Conservation (phyloP, 2,329 filamentous ascomycete species). For the Bipolaris sorokiniana region DNA sequence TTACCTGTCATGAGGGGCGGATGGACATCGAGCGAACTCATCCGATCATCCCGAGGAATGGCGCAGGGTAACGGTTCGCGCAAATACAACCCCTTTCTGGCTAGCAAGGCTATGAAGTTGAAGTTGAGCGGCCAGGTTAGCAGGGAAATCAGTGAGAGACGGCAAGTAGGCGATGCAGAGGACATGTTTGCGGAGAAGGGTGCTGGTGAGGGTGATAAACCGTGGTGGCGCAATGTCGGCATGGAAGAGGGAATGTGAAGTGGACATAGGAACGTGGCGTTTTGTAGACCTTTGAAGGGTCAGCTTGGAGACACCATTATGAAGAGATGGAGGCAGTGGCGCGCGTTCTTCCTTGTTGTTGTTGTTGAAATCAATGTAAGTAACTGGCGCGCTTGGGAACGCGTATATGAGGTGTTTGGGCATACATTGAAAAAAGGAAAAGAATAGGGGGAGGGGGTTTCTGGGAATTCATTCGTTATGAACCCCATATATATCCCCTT, state of each 20-base stretch:
- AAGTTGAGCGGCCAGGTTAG: constrained; percentile 64
- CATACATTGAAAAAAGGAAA: not conserved
- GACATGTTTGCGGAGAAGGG: constrained; percentile 64
- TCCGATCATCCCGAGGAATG: constrained; percentile 63
- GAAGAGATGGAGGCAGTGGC: not conserved
- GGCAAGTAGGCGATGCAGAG: constrained; percentile 89
- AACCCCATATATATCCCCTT: not conserved
- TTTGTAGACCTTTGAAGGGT: not conserved
- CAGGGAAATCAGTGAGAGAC: constrained; percentile 78
- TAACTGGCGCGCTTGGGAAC: no score
- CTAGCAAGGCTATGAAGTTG: constrained; percentile 65
- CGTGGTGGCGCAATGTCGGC: constrained; percentile 58
- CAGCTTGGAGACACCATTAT: not conserved
- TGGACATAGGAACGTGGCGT: not conserved
- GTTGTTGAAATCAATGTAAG: not conserved
- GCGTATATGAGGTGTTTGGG: not conserved
- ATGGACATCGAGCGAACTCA: constrained; percentile 51
- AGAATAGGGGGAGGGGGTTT: constrained; percentile 1
- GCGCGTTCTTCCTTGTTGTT: not conserved
- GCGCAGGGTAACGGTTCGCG: constrained; percentile 50
- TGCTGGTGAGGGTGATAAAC: constrained; percentile 26
- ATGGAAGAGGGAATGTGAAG: constrained; percentile 56
- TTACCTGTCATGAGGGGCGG: constrained; percentile 87
- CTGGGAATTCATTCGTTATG: not conserved
- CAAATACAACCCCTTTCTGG: constrained; percentile 42